These are phyloP conservation scores for Xylariaceae sp. DNA, from an alignment of 2,329 filamentous ascomycete species.

Conservation along the genomic window DNA sequence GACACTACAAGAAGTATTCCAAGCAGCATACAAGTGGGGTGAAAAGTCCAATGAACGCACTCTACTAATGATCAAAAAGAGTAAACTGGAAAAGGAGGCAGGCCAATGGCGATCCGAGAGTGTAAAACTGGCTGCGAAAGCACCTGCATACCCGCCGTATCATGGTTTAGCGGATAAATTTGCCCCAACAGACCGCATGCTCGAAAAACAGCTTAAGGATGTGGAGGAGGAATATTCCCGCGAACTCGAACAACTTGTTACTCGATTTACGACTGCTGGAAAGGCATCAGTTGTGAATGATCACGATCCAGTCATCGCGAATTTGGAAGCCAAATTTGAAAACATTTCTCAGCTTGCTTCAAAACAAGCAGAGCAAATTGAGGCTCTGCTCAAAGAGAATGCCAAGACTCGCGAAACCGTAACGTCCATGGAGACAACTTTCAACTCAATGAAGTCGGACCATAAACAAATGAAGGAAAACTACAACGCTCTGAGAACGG, in stretches of 20 bases:
- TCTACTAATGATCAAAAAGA: slow-evolving; percentile 7
- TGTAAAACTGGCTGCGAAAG: slow-evolving; percentile 17
- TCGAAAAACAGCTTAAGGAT: slow-evolving; percentile 18
- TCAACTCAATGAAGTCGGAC: slow-evolving; percentile 1
- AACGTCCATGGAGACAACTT: slow-evolving; percentile 1
- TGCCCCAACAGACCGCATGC: slow-evolving; percentile 11
- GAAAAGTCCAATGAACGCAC: slow-evolving; percentile 11
- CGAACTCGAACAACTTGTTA: slow-evolving; percentile 19
- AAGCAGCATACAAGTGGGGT: slow-evolving; percentile 14
- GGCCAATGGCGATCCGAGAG: slow-evolving; percentile 1
- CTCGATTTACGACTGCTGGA: slow-evolving; percentile 7
- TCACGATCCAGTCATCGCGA: slow-evolving; percentile 14
- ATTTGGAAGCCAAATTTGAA: slow-evolving; percentile 23
- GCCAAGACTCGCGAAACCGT: slow-evolving; percentile 1
- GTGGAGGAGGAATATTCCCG: slow-evolving; percentile 15
- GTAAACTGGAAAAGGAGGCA: slow-evolving; percentile 4
- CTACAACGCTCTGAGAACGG: slow-evolving; percentile 15
- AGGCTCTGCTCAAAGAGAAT: slow-evolving; percentile 9
- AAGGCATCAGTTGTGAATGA: slow-evolving; percentile 3
- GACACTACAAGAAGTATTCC: slow-evolving; percentile 23
- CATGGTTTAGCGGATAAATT: slow-evolving; percentile 20
- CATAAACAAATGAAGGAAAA: slow-evolving; percentile 10
- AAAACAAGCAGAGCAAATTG: slow-evolving; percentile 19
- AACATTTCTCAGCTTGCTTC: slow-evolving; percentile 15
- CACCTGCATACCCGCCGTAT: slow-evolving; percentile 21